These are phyloP conservation scores for Isabelozyma heimii DNA, from an alignment of 805 yeast genomes.

Conservation along the genomic window DNA sequence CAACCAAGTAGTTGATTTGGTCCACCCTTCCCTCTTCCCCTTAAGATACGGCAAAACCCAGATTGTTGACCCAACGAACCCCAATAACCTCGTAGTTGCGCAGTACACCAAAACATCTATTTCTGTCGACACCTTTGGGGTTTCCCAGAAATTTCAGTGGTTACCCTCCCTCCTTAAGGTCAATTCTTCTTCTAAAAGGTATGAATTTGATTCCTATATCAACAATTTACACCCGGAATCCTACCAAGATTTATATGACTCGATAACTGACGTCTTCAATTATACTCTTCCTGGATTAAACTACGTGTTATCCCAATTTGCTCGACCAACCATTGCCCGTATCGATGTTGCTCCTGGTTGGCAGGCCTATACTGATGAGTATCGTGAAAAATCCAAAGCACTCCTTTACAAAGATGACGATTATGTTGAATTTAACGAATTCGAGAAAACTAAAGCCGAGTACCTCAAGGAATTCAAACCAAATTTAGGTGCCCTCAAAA, in stretches of 20 bases:
- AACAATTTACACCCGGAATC: constrained; percentile 37
- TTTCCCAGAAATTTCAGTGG: constrained; percentile 34
- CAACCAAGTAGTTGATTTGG: constrained; percentile 35
- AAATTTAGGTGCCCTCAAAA: background rate
- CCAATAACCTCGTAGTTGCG: constrained; percentile 2
- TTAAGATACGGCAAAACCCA: constrained; percentile 27
- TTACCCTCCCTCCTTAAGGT: constrained; percentile 24
- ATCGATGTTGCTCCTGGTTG: constrained; percentile 10
- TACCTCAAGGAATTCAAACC: background rate
- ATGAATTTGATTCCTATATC: constrained; percentile 31
- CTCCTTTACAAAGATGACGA: background rate
- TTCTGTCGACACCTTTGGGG: constrained; percentile 8
- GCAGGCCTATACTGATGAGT: constrained; percentile 14
- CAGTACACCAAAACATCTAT: constrained; percentile 10
- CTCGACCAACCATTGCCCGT: constrained; percentile 12
- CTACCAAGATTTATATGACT: constrained; percentile 18
- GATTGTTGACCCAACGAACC: constrained; percentile 5
- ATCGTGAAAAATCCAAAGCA: constrained; percentile 1
- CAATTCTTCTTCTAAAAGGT: constrained; percentile 8
- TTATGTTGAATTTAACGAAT: background rate
- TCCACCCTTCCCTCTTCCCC: constrained; percentile 41
- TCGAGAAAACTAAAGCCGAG: background rate
- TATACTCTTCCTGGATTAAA: constrained; percentile 29
- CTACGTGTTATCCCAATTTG: constrained; percentile 19
- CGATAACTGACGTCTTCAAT: constrained; percentile 29